Evolutionary conservation across 495 filamentous ascomycete genomes (phyloP), one percentile per base, ranked within the genome.

Genomic region (Hypoxylon lenormandii): DNA sequence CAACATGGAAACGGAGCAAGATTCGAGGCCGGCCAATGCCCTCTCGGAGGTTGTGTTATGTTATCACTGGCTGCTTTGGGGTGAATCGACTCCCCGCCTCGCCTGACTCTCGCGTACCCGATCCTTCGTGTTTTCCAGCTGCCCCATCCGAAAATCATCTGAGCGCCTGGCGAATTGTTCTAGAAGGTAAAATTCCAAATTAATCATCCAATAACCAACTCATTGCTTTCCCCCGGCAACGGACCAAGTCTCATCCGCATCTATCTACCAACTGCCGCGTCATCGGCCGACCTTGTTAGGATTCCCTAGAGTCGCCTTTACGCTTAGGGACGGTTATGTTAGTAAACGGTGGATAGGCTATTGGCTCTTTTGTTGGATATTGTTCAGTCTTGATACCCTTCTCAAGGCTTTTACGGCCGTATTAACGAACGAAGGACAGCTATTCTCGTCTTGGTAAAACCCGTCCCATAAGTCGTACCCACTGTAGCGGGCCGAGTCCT

Each of bases 81-180:
- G 18, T 8, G 46, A 48, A 48, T 11, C 10, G 22, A 48, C 21
- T 5, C 46, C 22, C 42, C 42, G 57, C 36, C 50, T 43, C 22
- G 7, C 23, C 19, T 42, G 30, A 19, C 4, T 3, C 1, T 47
- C 18, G 18, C 18, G 4, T 8, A 23, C 16, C 26, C 22, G 37
- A 53, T 48, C 50, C 56, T 67, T 60, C 56, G 48, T 26, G 28
- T n/a, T 26, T 49, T 22, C 43, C 43, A 60, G 57, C 64, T 61
- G 50, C 51, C 51, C 51, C 30, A 61, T 61, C 50, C 46, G 38
- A 26, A 2, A 26, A 2, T 26, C 23, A 26, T 26, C 23, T 26
- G 23, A 26, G 23, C 23, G 37, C 37, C 37, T 37, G 21, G 42
- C 37, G 65, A 68, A 68, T 57, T 22, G 45, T 62, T 62, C 58